Conservation (phyloP, 805 yeast species). For the Starmerella sp. region DNA sequence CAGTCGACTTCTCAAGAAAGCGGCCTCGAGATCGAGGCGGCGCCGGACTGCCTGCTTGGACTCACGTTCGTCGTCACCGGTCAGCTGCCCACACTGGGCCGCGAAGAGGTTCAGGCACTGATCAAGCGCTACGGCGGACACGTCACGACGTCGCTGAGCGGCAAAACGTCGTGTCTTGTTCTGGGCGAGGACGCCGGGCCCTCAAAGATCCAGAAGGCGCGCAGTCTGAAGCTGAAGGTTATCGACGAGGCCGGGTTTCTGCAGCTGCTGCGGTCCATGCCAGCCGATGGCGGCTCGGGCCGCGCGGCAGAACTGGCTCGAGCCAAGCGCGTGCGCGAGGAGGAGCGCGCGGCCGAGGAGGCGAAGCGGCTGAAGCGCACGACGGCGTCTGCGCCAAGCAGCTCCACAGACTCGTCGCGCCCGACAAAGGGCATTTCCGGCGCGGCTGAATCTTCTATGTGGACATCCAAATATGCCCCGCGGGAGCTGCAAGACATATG, state of each 20-base stretch:
- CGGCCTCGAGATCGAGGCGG: constrained; percentile 45
- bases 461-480: constrained; percentile 95
- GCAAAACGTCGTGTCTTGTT: constrained; percentile 78
- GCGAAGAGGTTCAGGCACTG: constrained; percentile 61
- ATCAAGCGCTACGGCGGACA: constrained; percentile 86
- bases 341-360: constrained; percentile 44
- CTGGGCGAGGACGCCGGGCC: constrained; percentile 96
- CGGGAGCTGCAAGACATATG: constrained; percentile 62
- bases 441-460: constrained; percentile 37
- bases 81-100: constrained; percentile 61
- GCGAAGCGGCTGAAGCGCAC: constrained; percentile 11
- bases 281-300: constrained; percentile 86
- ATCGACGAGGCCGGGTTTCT: constrained; percentile 80
- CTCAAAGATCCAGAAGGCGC: constrained; percentile 74
- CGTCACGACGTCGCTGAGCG: constrained; percentile 69
- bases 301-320: constrained; percentile 63
- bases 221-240: constrained; percentile 60
- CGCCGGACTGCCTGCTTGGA: constrained; percentile 77
- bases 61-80: constrained; percentile 92
- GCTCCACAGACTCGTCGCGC: background rate
- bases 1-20: constrained; percentile 18
- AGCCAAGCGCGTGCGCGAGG: constrained; percentile 49
- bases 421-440: background rate
- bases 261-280: constrained; percentile 64
- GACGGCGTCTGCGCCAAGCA: background rate